phyloP scores from a whole-genome alignment of 2,329 filamentous ascomycete genomes.

The Cadophora sp. region DNA sequence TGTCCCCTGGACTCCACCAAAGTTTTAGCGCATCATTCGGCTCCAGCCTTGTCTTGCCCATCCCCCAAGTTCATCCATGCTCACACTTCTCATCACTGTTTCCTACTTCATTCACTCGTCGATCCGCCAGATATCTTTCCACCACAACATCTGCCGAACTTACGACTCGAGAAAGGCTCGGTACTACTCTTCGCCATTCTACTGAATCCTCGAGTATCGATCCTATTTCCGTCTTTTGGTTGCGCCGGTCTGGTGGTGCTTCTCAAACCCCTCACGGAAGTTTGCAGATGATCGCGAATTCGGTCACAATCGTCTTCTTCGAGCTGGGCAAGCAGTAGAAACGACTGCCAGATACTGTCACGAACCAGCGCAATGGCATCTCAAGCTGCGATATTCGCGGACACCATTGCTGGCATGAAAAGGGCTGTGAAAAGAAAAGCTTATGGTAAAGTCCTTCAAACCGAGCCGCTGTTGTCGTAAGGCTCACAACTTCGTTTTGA shows the following conservation, averaged over 20 bases:
- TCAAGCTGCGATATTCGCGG: slow-evolving; percentile 68
- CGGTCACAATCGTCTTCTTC: slow-evolving; percentile 12
- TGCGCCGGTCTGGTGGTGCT: slow-evolving; percentile 4
- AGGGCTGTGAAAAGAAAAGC: slow-evolving; percentile 69
- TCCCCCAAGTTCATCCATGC: background rate
- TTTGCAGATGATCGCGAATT: slow-evolving; percentile 25
- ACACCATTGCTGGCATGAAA: slow-evolving; percentile 73
- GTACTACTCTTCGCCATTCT: background rate
- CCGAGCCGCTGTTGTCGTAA: slow-evolving; percentile 31
- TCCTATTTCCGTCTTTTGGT: background rate
- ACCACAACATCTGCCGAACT: background rate
- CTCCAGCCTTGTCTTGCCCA: slow-evolving; percentile 5
- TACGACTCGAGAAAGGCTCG: background rate
- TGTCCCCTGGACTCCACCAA: slow-evolving; percentile 9
- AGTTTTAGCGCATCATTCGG: slow-evolving; percentile 3
- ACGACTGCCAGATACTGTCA: background rate
- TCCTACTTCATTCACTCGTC: background rate
- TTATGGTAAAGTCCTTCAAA: slow-evolving; percentile 57
- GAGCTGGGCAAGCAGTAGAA: slow-evolving; percentile 1
- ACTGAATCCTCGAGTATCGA: background rate
- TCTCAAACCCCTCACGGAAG: slow-evolving; percentile 25
- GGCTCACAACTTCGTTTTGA: slow-evolving; percentile 34
- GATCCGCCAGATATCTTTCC: background rate
- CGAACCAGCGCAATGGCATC: slow-evolving; percentile 51
- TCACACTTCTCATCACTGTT: background rate